Evolutionary conservation across 106 monocot genomes (phyloP), one percentile per base, ranked within the genome.

Genomic region (Dendrobium chrysotoxum): DNA sequence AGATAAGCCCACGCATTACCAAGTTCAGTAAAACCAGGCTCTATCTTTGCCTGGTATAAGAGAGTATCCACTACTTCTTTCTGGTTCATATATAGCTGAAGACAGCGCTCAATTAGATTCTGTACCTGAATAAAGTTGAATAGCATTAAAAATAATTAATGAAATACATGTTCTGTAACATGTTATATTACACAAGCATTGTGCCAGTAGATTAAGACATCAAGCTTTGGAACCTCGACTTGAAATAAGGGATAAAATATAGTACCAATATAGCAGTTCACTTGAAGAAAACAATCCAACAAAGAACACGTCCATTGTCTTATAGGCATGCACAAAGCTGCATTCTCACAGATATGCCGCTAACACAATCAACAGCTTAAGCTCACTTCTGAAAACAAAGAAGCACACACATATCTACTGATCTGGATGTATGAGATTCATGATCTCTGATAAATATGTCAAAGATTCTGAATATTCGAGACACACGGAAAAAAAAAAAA

Each of bases 11-110:
- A 15, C 77, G 20, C n/a, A 71, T 75, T 88, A 93, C 92, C 92
- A 78, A 90, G 90, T 77, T 93, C 92, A 71, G 90, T 93, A 81
- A 93, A 93, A 39, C 90, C 88, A 81, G 92, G 92, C 72, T 93
- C 92, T 70, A 93, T 93, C 82, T 93, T 93, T 75, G 92, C 92
- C 57, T 90, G 92, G 28, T 74, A 85, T 16, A 85, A 86, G 40
- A 93, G 88, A 42, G 88, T 88, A 3, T 88, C 86, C 70, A 90
- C 88, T 39, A 92, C 92, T 86, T 92, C 92, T 86, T 86, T 88
- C 85, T 90, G 90, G 85, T 90, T 86, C 92, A 93, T 93, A 78
- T 93, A 93, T 39, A 93, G 84, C 81, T 93, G 92, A 81, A 93
- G 92, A 71, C 92, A 93, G 17, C 90, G 82, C 28, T 90, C 92